Percentiles rank a stretch among this genome's conserved stretches.
phyloP scores from a whole-genome alignment of 805 yeast genomes.

The Metschnikowia noctiluminum region DNA sequence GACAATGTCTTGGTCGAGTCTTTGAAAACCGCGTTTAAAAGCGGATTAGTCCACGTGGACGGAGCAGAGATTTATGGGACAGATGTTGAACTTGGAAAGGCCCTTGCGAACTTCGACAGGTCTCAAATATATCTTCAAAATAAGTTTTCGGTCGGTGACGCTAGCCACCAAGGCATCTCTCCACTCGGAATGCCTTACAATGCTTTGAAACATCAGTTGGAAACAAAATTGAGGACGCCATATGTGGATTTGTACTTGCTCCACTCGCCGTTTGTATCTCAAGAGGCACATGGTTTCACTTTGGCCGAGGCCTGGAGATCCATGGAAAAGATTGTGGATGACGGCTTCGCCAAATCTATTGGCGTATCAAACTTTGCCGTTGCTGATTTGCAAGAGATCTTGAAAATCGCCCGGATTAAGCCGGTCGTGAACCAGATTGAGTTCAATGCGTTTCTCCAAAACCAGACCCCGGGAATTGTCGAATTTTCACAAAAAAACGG shows the following conservation, averaged over 20 bases:
- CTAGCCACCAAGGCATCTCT: constrained; percentile 6
- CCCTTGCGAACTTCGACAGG: constrained; percentile 42
- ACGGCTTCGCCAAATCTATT: constrained; percentile 53
- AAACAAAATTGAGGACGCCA: constrained; percentile 33
- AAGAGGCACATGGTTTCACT: constrained; percentile 32
- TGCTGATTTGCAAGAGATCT: constrained; percentile 42
- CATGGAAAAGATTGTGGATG: constrained; percentile 45
- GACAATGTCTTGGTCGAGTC: constrained; percentile 40
- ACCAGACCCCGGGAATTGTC: constrained; percentile 33
- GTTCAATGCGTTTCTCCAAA: constrained; percentile 28
- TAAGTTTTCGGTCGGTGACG: constrained; percentile 38
- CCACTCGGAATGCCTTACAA: constrained; percentile 33
- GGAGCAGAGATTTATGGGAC: constrained; percentile 64
- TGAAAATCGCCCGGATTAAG: constrained; percentile 23
- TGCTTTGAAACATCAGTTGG: constrained; percentile 37
- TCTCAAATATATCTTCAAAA: constrained; percentile 54
- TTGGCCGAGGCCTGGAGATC: constrained; percentile 47
- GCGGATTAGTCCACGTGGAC: constrained; percentile 59
- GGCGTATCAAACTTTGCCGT: constrained; percentile 61
- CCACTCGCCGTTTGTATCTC: constrained; percentile 40
- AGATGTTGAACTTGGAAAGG: constrained; percentile 53
- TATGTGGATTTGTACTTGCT: constrained; percentile 52
- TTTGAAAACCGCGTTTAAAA: constrained; percentile 43
- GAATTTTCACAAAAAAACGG: constrained; percentile 24
- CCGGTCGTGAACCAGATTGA: constrained; percentile 33